phyloP scores from a whole-genome alignment of 805 yeast species.

The Lachancea kluyveri region DNA sequence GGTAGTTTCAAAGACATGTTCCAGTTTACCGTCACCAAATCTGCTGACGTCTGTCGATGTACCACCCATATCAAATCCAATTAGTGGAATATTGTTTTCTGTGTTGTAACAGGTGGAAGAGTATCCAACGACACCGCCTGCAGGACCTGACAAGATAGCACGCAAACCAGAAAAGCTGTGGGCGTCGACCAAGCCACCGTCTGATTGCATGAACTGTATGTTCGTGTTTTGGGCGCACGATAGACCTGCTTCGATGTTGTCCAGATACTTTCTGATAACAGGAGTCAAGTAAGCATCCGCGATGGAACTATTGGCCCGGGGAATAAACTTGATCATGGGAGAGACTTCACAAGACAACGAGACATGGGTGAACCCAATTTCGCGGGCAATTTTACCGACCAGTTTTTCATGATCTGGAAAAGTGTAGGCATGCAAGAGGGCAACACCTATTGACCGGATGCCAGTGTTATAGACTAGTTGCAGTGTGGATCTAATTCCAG shows the following conservation, averaged over 20 bases:
- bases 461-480: slow-evolving; percentile 47
- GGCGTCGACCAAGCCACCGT: slow-evolving; percentile 90
- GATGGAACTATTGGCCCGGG: slow-evolving; percentile 70
- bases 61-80: slow-evolving; percentile 91
- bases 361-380: slow-evolving; percentile 62
- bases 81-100: slow-evolving; percentile 50
- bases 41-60: slow-evolving; percentile 83
- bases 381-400: slow-evolving; percentile 53
- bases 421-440: slow-evolving; percentile 67
- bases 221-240: slow-evolving; percentile 39
- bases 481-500: slow-evolving; percentile 38
- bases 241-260: slow-evolving; percentile 58
- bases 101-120: slow-evolving; percentile 71
- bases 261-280: slow-evolving; percentile 58
- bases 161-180: slow-evolving; percentile 76
- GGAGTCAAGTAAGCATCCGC: slow-evolving; percentile 86
- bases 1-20: slow-evolving; percentile 76
- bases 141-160: slow-evolving; percentile 93
- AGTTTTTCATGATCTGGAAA: slow-evolving; percentile 61
- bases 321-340: slow-evolving; percentile 74
- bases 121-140: slow-evolving; percentile 96
- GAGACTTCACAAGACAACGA: slow-evolving; percentile 63
- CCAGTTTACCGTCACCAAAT: slow-evolving; percentile 59
- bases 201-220: slow-evolving; percentile 90
- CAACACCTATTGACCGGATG: slow-evolving; percentile 62